Conservation (phyloP, 768 basidiomycete species). For the Tulasnella sp. region DNA sequence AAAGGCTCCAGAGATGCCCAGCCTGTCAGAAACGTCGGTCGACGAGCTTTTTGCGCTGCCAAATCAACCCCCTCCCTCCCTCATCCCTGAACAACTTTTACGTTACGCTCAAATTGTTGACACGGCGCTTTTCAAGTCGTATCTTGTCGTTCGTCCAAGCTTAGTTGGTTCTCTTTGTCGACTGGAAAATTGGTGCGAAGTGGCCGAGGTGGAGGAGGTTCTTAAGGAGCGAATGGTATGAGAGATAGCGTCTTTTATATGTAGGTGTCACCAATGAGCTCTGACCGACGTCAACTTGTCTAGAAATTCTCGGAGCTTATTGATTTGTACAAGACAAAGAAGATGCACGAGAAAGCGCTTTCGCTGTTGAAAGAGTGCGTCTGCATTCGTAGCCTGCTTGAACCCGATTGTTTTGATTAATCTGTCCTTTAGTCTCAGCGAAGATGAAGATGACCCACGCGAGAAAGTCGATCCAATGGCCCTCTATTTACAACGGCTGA, state of each 20-base stretch:
- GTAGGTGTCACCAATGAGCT: not conserved
- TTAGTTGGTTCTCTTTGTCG: slow-evolving; percentile 83
- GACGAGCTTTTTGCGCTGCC: slow-evolving; percentile 74
- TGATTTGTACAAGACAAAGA: slow-evolving; percentile 87
- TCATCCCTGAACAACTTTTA: slow-evolving; percentile 78
- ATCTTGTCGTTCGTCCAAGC: slow-evolving; percentile 70
- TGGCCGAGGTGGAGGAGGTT: slow-evolving; percentile 85
- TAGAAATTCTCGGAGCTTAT: slow-evolving; percentile 90
- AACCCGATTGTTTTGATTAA: not conserved
- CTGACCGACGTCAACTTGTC: not conserved
- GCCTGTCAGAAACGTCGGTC: slow-evolving; percentile 62
- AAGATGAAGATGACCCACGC: slow-evolving; percentile 62
- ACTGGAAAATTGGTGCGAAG: slow-evolving; percentile 94
- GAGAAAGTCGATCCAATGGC: slow-evolving; percentile 82
- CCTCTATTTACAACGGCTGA: slow-evolving; percentile 82
- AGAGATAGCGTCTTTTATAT: not conserved
- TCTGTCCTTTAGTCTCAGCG: slow-evolving; percentile 53
- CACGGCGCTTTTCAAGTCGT: slow-evolving; percentile 90
- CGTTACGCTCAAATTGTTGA: slow-evolving; percentile 90
- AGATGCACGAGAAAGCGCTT: slow-evolving; percentile 88
- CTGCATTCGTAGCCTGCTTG: not conserved
- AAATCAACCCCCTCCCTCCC: slow-evolving; percentile 56
- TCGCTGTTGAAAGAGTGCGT: slow-evolving; percentile 75
- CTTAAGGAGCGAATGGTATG: slow-evolving; percentile 66
- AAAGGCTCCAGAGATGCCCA: slow-evolving; percentile 58